These are phyloP conservation scores for Trichoderma harzianum DNA, from an alignment of 2,329 filamentous ascomycete genomes.

Conservation along the genomic window DNA sequence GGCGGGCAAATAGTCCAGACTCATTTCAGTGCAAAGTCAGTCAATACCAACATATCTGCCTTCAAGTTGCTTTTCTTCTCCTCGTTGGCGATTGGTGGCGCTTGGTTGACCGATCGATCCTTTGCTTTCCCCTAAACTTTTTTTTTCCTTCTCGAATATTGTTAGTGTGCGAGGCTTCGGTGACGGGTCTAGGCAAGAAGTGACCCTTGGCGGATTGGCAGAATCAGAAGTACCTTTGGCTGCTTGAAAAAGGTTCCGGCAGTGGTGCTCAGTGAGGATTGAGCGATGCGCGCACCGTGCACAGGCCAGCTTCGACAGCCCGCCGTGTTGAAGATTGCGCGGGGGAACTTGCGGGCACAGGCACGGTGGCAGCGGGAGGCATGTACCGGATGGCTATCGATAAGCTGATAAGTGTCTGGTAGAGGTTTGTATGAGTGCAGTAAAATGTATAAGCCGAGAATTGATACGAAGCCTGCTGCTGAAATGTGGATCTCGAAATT, in stretches of 20 bases:
- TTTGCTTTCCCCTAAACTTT: not conserved
- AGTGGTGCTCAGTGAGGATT: not conserved
- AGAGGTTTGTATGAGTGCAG: not conserved
- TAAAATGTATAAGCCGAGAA: not conserved
- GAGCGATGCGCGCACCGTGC: not conserved
- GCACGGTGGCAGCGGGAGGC: not conserved
- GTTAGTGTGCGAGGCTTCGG: slow-evolving; percentile 14
- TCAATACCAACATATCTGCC: not conserved
- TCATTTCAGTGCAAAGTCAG: not conserved
- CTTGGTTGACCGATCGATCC: not conserved
- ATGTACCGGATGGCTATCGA: not conserved
- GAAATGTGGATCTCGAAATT: not conserved
- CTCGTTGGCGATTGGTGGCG: not conserved
- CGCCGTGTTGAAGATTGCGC: not conserved
- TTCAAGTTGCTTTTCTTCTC: not conserved
- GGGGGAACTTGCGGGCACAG: not conserved
- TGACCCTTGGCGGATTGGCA: not conserved
- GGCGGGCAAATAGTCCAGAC: not conserved
- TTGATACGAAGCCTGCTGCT: not conserved
- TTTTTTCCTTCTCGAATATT: slow-evolving; percentile 4
- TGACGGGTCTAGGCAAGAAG: slow-evolving; percentile 9
- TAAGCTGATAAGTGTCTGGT: not conserved
- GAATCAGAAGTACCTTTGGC: slow-evolving; percentile 6
- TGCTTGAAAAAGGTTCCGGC: not conserved
- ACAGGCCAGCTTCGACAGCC: not conserved